Percentiles rank a stretch among this genome's conserved stretches.
These are phyloP conservation scores for Peronospora destructor DNA, from an alignment of 352 stramenopile genomes.

Conservation along the genomic window DNA sequence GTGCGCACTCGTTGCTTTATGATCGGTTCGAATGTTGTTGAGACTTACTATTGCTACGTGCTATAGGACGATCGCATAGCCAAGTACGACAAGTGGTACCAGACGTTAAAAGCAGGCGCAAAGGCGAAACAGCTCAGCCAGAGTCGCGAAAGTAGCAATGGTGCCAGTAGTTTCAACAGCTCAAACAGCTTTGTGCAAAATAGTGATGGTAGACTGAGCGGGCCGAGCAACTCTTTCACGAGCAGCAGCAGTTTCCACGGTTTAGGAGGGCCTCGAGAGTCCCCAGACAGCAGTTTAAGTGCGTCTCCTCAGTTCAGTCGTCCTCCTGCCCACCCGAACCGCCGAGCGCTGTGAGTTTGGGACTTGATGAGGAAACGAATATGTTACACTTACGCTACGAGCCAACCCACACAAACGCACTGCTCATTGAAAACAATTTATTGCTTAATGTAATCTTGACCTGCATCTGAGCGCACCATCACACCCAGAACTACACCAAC, in stretches of 20 bases:
- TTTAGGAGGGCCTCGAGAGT: constrained; percentile 18
- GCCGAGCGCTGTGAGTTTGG: constrained; percentile 41
- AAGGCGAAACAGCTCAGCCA: constrained; percentile 79
- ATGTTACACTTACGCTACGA: neutral
- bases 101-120: constrained; percentile 73
- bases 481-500: constrained; percentile 11
- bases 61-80: constrained; percentile 57
- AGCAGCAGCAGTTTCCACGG: constrained; percentile 58
- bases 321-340: constrained; percentile 62
- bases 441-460: constrained; percentile 29
- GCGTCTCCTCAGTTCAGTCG: constrained; percentile 27
- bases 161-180: constrained; percentile 32
- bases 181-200: constrained; percentile 32
- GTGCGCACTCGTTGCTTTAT: constrained; percentile 3
- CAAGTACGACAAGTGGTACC: constrained; percentile 86
- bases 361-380: neutral
- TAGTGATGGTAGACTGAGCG: constrained; percentile 19
- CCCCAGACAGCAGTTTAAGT: constrained; percentile 11
- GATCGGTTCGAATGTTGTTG: neutral
- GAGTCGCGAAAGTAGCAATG: constrained; percentile 27
- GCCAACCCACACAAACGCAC: neutral
- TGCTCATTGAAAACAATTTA: constrained; percentile 21
- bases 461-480: constrained; percentile 16
- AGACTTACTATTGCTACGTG: constrained; percentile 1
- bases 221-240: constrained; percentile 49